These are phyloP conservation scores for Larix kaempferi DNA, from an alignment of 75 land plant species.

Conservation along the genomic window DNA sequence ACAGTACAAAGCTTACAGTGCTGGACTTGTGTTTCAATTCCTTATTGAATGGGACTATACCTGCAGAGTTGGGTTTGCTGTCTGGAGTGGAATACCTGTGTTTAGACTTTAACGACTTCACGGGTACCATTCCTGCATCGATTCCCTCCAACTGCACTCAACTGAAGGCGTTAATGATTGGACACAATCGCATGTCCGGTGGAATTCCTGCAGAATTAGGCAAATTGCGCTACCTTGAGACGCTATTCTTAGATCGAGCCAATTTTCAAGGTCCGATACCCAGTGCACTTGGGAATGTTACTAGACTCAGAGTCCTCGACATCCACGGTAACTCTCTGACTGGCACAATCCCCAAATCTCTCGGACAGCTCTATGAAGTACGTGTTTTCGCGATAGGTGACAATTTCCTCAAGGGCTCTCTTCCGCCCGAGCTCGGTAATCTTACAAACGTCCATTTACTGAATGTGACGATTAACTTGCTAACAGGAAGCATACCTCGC, in stretches of 20 bases:
- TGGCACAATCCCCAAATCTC: slow-evolving; percentile 52
- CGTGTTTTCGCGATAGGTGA: slow-evolving; percentile 35
- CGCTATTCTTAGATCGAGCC: not conserved
- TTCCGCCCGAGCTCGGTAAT: slow-evolving; percentile 49
- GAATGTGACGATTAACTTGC: slow-evolving; percentile 34
- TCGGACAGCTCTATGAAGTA: slow-evolving; percentile 39
- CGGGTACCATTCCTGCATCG: slow-evolving; percentile 16
- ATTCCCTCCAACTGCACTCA: not conserved
- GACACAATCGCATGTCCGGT: not conserved
- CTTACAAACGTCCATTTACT: slow-evolving; percentile 30
- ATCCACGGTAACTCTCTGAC: slow-evolving; percentile 39
- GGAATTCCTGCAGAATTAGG: not conserved
- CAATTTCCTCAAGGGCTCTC: slow-evolving; percentile 55
- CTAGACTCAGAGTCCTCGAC: slow-evolving; percentile 27
- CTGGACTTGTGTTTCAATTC: slow-evolving; percentile 10
- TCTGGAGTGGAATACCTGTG: not conserved
- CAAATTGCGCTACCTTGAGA: not conserved
- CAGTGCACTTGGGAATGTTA: slow-evolving; percentile 33
- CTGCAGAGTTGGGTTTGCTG: slow-evolving; percentile 3
- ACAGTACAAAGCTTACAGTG: slow-evolving; percentile 5
- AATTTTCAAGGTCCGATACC: slow-evolving; percentile 32
- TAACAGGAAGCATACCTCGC: slow-evolving; percentile 54
- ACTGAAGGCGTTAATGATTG: not conserved
- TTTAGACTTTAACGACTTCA: slow-evolving; percentile 9
- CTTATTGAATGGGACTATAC: slow-evolving; percentile 12